These are phyloP conservation scores for Ogataea zsoltii DNA, from an alignment of 805 yeast genomes.

Conservation along the genomic window DNA sequence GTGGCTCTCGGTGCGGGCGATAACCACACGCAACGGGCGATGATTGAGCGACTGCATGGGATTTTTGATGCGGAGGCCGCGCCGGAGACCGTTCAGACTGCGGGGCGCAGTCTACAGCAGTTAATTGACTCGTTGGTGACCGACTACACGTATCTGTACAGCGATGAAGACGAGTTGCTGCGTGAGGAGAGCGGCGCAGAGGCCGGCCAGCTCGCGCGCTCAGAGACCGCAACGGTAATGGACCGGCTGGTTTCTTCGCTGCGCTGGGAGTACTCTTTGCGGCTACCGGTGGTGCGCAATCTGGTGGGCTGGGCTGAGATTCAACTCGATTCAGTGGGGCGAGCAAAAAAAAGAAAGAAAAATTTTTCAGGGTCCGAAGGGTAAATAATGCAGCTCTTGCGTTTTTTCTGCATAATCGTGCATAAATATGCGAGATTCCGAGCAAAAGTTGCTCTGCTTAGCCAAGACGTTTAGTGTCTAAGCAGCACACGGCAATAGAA, in stretches of 20 bases:
- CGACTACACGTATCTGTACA: constrained; percentile 18
- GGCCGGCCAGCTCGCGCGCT: not conserved
- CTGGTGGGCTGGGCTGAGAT: constrained; percentile 10
- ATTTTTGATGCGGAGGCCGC: constrained; percentile 15
- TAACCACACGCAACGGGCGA: constrained; percentile 14
- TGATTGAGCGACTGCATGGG: constrained; percentile 15
- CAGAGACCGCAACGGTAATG: not conserved
- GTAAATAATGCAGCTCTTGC: not conserved
- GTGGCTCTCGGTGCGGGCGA: constrained; percentile 11
- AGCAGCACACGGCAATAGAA: constrained; percentile 1
- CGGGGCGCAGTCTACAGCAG: not conserved
- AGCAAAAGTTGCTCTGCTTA: not conserved
- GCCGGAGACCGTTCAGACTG: not conserved
- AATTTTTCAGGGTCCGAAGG: not conserved
- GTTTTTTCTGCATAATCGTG: too few relatives aligned
- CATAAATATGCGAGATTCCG: too few relatives aligned
- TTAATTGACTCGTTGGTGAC: constrained; percentile 7
- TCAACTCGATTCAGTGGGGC: not conserved
- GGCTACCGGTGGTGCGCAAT: constrained; percentile 7
- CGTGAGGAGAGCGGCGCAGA: not conserved
- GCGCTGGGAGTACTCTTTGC: constrained; percentile 9
- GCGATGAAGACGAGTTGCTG: constrained; percentile 17
- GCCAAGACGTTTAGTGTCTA: constrained; percentile 2
- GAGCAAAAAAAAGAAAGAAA: not conserved
- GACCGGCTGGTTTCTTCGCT: constrained; percentile 11